Conservation (phyloP, 1,284 basidiomycete genomes). For the Wallemia ichthyophaga region DNA sequence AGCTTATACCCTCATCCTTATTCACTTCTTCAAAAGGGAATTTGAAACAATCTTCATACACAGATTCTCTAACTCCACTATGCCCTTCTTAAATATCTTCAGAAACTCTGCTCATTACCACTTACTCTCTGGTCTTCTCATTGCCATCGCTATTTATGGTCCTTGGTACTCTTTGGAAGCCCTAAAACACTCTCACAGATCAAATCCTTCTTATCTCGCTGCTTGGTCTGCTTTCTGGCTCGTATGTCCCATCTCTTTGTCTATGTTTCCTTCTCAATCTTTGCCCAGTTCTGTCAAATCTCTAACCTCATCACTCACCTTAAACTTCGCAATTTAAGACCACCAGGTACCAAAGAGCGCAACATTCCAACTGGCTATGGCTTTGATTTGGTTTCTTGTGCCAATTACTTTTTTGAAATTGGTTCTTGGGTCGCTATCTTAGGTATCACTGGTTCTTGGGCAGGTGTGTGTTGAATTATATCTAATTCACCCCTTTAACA, state of each 20-base stretch:
- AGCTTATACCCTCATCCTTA: slow-evolving; percentile 42
- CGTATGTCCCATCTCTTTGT: slow-evolving; percentile 21
- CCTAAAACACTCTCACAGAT: slow-evolving; percentile 34
- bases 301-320: slow-evolving; percentile 62
- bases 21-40: slow-evolving; percentile 79
- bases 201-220: slow-evolving; percentile 35
- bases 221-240: slow-evolving; percentile 37
- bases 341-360: slow-evolving; percentile 44
- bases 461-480: slow-evolving; percentile 23
- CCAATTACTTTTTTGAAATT: slow-evolving; percentile 85
- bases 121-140: slow-evolving; percentile 40
- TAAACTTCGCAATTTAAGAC: slow-evolving; percentile 50
- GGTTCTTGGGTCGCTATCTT: slow-evolving; percentile 45
- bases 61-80: slow-evolving; percentile 78
- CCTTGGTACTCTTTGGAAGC: slow-evolving; percentile 29
- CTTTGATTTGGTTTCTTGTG: slow-evolving; percentile 56
- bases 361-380: slow-evolving; percentile 50
- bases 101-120: slow-evolving; percentile 79
- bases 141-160: slow-evolving; percentile 51
- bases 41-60: slow-evolving; percentile 40
- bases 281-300: slow-evolving; percentile 42
- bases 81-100: slow-evolving; percentile 65
- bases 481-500: not conserved
- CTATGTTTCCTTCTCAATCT: not conserved
- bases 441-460: slow-evolving; percentile 45